Evolutionary conservation across 2,329 filamentous ascomycete genomes (phyloP).

Genomic region (Colletotrichum endophyticum): DNA sequence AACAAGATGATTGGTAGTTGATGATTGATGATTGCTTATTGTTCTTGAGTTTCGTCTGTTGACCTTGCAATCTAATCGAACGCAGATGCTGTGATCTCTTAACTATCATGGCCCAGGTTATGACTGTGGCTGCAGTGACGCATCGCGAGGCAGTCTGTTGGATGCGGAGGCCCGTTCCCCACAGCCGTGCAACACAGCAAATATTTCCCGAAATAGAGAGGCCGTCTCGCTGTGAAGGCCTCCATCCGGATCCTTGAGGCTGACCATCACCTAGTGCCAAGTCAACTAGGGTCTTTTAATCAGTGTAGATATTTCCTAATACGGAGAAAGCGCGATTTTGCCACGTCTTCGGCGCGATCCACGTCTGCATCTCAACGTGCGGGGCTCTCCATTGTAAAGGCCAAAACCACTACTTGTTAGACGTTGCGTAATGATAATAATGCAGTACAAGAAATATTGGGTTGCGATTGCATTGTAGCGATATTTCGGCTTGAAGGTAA

Average conservation of each 20-base stretch:
- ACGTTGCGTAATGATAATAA: background rate
- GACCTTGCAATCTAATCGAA: background rate
- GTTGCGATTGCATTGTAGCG: background rate
- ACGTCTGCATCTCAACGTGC: background rate
- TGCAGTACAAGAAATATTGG: background rate
- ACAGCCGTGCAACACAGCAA: background rate
- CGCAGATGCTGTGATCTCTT: background rate
- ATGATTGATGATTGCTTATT: background rate
- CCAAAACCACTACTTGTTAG: background rate
- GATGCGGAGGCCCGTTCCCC: background rate
- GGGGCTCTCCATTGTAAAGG: background rate
- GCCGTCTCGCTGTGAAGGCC: background rate
- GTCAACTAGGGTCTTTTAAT: background rate
- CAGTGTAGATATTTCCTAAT: background rate
- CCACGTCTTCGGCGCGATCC: background rate
- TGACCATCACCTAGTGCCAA: background rate
- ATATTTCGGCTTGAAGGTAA: background rate
- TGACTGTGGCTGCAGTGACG: background rate
- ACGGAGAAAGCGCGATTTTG: background rate
- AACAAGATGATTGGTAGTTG: background rate
- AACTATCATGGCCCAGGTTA: background rate
- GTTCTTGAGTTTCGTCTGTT: background rate
- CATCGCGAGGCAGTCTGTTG: background rate
- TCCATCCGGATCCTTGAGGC: background rate
- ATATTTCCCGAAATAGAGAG: background rate